These are phyloP conservation scores for Asclepias syriaca DNA, from an alignment of 257 asterid genomes.

Conservation along the genomic window DNA sequence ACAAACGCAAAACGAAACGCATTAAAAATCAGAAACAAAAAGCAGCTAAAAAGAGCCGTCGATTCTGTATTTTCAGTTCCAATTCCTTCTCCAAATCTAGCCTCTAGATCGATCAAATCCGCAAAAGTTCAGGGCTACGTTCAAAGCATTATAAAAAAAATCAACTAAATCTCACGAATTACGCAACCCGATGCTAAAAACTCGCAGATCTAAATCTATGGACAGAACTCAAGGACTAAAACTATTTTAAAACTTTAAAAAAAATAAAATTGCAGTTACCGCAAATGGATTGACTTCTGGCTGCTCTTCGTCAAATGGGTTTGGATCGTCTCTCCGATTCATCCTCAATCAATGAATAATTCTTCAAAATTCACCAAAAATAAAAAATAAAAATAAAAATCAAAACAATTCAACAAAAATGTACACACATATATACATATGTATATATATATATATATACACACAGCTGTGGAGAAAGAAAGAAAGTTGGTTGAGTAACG, in stretches of 20 bases:
- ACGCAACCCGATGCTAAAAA: background rate
- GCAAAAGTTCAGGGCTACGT: constrained; percentile 3
- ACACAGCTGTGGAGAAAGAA: constrained; percentile 5
- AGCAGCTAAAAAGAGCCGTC: background rate
- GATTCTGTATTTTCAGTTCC: background rate
- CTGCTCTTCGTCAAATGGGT: constrained; percentile 91
- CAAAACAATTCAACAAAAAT: background rate
- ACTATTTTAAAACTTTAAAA: constrained; percentile 19
- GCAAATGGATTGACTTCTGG: constrained; percentile 98
- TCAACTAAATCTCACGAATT: background rate
- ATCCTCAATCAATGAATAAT: constrained; percentile 24
- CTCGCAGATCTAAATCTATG: constrained; percentile 21
- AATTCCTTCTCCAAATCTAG: constrained; percentile 9
- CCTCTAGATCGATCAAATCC: constrained; percentile 18
- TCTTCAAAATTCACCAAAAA: background rate
- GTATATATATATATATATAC: background rate
- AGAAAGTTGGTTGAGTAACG: constrained; percentile 3
- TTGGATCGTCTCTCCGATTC: constrained; percentile 84
- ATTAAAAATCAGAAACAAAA: background rate
- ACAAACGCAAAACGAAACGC: background rate
- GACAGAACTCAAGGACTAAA: background rate
- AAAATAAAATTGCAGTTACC: constrained; percentile 50
- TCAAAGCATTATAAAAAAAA: constrained; percentile 7
- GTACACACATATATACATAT: background rate
- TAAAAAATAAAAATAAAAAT: too few species aligned